Conservation (phyloP, 75 land plant species). For the Ceratopteris richardii region DNA sequence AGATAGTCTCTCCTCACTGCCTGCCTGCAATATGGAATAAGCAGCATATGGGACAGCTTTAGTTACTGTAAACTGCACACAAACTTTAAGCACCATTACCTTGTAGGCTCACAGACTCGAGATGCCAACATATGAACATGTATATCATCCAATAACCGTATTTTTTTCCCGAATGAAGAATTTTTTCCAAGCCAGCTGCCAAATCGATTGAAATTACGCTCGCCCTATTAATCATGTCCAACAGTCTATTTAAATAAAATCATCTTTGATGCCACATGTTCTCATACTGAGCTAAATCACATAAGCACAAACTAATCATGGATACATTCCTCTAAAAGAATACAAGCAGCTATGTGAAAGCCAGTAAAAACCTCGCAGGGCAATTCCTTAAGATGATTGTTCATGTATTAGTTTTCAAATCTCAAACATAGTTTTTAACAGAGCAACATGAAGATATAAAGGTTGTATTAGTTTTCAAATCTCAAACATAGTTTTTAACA, state of each 20-base stretch:
- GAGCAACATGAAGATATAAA: too few species aligned
- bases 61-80: too few species aligned
- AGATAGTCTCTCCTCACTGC: constrained; percentile 75
- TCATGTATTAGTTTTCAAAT: too few species aligned
- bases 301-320: too few species aligned
- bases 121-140: constrained; percentile 87
- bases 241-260: background rate
- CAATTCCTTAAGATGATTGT: too few species aligned
- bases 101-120: constrained; percentile 48
- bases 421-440: too few species aligned
- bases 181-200: constrained; percentile 98
- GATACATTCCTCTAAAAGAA: too few species aligned
- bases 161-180: constrained; percentile 78
- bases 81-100: constrained; percentile 29
- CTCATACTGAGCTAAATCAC: too few species aligned
- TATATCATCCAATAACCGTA: constrained; percentile 73
- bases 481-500: too few species aligned
- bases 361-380: too few species aligned
- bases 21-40: constrained; percentile 30
- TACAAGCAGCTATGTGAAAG: too few species aligned
- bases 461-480: too few species aligned
- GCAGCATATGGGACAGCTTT: background rate
- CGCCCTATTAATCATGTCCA: constrained; percentile 49
- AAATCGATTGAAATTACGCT: constrained; percentile 91
- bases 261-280: background rate